These are phyloP conservation scores for Ilex paraguariensis DNA, from an alignment of 305 asterid species.

Conservation along the genomic window DNA sequence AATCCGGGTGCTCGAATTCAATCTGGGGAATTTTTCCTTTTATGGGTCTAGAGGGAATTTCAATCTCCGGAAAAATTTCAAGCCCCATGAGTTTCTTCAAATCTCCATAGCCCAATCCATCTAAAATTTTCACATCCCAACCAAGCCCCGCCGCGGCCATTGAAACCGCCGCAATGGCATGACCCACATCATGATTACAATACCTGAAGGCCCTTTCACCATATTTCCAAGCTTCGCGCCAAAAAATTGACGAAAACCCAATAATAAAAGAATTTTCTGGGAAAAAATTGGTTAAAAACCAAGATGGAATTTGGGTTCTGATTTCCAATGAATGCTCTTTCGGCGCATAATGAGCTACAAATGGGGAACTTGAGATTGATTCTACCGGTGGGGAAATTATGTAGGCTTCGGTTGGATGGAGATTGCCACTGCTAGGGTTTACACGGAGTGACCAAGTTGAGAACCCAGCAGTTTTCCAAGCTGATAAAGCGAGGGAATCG, in stretches of 20 bases:
- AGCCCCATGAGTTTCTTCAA: constrained; percentile 72
- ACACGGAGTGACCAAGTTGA: constrained; percentile 96
- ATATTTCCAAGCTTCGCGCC: constrained; percentile 98
- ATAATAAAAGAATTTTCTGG: constrained; percentile 60
- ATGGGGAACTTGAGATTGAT: constrained; percentile 41
- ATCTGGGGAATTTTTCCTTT: constrained; percentile 75
- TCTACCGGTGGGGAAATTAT: constrained; percentile 56
- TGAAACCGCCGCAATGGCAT: constrained; percentile 77
- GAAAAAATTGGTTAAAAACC: constrained; percentile 30
- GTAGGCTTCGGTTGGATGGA: constrained; percentile 90
- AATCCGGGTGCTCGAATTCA: constrained; percentile 93
- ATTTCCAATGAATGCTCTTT: constrained; percentile 82
- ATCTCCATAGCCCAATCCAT: constrained; percentile 66
- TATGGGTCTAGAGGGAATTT: constrained; percentile 54
- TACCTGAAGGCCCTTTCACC: constrained; percentile 99
- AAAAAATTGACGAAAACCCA: constrained; percentile 78
- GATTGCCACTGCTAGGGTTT: constrained; percentile 96
- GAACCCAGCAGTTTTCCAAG: constrained; percentile 77
- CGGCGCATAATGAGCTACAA: constrained; percentile 86
- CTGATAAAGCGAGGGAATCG: constrained; percentile 74
- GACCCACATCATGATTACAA: constrained; percentile 95
- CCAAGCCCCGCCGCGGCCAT: constrained; percentile 91
- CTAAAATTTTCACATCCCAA: constrained; percentile 79
- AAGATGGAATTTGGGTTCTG: constrained; percentile 53
- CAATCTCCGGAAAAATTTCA: constrained; percentile 33